Evolutionary conservation across 805 yeast species (phyloP), one percentile per base, ranked within the genome.

Genomic region (Cyberlindnera americana): DNA sequence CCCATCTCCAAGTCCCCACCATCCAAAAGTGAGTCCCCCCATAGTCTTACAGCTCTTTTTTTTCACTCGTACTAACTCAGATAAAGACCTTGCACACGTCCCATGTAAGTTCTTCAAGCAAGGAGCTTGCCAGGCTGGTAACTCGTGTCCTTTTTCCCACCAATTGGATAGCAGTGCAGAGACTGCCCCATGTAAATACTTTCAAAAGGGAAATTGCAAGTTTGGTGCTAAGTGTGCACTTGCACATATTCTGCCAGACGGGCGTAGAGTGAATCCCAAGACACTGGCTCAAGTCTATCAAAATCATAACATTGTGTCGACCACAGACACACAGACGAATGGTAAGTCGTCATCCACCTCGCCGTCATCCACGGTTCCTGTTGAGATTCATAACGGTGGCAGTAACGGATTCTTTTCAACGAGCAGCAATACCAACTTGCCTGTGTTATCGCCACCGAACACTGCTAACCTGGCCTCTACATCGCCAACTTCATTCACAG

Each of bases 91-190:
- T 33, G 81, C 95, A 33, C 99, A 91, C 62, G 98, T 91, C 22
- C 99, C 99, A 3, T 91, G 99, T 63, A 91, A 91, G 66, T 91
- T 91, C 67, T 91, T 72, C 61, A 72, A 77, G 42, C 96, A 90
- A 60, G 97, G 98, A 1, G 78, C 85, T 14, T 91, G 99, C 61
- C 97, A 90, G 62, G 98, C 98, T 1, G 98, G 98, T 11, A 70
- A 68, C 37, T 71, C 91, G 1, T 91, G 99, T 61, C 96, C 96
- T 2, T 91, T 91, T 59, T 81, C 93, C 24, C 99, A 91, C 60
- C 72, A 83, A 33, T 57, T 77, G 37, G 71, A 71, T 35, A 64
- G 64, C 38, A 66, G 68, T 3, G 55, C 67, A 25, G 80, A 74
- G 35, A 62, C 70, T 33, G 67, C 73, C 30, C 87, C 90, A 6